A percentile compares a stretch with the other conserved stretches of the same genome.
phyloP scores from a whole-genome alignment of 805 yeast species.

The Clavispora santaluciae region DNA sequence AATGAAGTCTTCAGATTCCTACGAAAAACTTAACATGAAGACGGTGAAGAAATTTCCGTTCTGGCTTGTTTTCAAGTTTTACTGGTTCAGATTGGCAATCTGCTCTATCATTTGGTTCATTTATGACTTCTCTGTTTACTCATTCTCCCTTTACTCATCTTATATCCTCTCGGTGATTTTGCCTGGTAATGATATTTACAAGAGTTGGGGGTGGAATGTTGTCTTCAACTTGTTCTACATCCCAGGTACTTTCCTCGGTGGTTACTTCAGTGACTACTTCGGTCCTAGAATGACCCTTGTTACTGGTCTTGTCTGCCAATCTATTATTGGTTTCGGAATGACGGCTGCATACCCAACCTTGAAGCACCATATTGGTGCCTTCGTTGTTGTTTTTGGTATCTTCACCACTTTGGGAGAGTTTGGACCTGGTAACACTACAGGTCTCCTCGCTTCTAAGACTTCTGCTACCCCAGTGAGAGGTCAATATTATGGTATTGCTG shows the following conservation, averaged over 20 bases:
- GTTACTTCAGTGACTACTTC: conserved; percentile 73
- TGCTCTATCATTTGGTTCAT: conserved; percentile 84
- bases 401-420: conserved; percentile 86
- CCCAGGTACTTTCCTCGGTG: conserved; percentile 89
- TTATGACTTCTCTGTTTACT: conserved; percentile 83
- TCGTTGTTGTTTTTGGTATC: conserved; percentile 84
- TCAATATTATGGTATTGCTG: conserved; percentile 84
- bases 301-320: conserved; percentile 68
- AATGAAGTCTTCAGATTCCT: conserved; percentile 70
- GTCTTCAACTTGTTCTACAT: conserved; percentile 82
- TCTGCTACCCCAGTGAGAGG: conserved; percentile 87
- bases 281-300: conserved; percentile 86
- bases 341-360: conserved; percentile 62
- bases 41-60: conserved; percentile 57
- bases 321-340: conserved; percentile 76
- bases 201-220: conserved; percentile 88
- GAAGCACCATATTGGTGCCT: conserved; percentile 62
- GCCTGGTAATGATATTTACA: conserved; percentile 57
- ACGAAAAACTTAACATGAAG: conserved; percentile 66
- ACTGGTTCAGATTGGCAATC: conserved; percentile 72
- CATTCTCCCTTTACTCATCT: conserved; percentile 81
- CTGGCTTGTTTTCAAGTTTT: conserved; percentile 64
- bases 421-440: conserved; percentile 92
- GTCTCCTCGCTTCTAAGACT: conserved; percentile 81
- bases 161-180: conserved; percentile 58